Base-by-base conservation (phyloP, 805 yeast species). In the Yamadazyma kitorensis region DNA sequence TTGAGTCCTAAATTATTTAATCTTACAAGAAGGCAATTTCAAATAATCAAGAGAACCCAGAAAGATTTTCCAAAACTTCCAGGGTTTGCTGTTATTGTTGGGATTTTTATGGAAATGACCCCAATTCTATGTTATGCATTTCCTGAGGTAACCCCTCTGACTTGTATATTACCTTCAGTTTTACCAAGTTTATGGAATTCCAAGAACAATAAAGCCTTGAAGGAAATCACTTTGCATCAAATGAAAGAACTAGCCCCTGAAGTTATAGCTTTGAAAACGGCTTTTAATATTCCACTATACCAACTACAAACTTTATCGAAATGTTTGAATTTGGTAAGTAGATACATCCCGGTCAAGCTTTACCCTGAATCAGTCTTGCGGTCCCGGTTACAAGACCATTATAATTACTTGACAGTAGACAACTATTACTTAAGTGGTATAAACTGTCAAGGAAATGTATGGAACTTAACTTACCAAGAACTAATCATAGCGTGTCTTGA, bases 121-220 rank as follows among this genome's bases (percentile, higher is more conserved):
- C 80, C 82, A 0, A 14, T 74, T 1, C 41, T 79, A 4, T 76
- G 81, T 47, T 74, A 68, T 34, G 51, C 62, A 4, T 49, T 76
- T 31, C 85, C 85, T 0, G 74, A 72, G 41, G 48, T 78, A 4
- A 69, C 79, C 1, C 81, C 83, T 7, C 70, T 69, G 58, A 77
- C 82, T 8, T 78, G 83, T 51, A 59, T 74, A 7, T 58, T 76
- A 20, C 81, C 82, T 1, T 54, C 56, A 6, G 55, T 74, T 16
- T 45, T 64, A 23, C 68, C 72, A 25, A 61, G 54, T 35, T 53
- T 54, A 30, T 58, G 59, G 64, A 54, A 35, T 37, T 49, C 41
- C 1, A 40, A 43, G n/a, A 27, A 48, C 10, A 43, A 40, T 15
- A 30, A 27, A 46, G 18, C 5, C 43, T 44, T 20, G 10, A 20